Evolutionary conservation across 805 yeast genomes (phyloP).

Genomic region (Teunomyces lycoperdinae): DNA sequence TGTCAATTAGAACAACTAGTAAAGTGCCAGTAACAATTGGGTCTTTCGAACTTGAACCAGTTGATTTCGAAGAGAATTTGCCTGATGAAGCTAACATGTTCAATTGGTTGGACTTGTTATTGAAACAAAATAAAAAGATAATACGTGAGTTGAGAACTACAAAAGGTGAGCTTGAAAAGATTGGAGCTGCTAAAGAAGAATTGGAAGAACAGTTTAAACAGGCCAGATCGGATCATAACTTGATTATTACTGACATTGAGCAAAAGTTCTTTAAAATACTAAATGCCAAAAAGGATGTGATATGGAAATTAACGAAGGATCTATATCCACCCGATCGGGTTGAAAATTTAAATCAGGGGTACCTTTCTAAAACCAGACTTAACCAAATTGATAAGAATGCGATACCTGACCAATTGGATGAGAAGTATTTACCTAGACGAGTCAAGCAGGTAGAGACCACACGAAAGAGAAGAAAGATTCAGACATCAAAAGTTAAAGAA

Average conservation of each 20-base stretch:
- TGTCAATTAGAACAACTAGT: slow-evolving; percentile 18
- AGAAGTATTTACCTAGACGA: slow-evolving; percentile 12
- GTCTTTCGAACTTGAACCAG: slow-evolving; percentile 15
- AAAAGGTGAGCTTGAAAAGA: not conserved
- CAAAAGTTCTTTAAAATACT: slow-evolving; percentile 25
- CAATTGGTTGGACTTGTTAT: slow-evolving; percentile 24
- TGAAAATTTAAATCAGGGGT: slow-evolving; percentile 16
- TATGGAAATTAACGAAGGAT: slow-evolving; percentile 23
- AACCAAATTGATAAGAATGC: slow-evolving; percentile 15
- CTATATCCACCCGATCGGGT: slow-evolving; percentile 6
- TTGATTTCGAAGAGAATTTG: slow-evolving; percentile 13
- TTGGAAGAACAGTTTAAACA: slow-evolving; percentile 11
- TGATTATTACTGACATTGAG: slow-evolving; percentile 23
- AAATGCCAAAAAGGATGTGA: slow-evolving; percentile 29
- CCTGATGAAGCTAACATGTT: slow-evolving; percentile 19
- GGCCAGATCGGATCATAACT: slow-evolving; percentile 14
- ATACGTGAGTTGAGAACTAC: slow-evolving; percentile 1
- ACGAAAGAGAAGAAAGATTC: slow-evolving; percentile 9
- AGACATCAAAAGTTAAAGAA: slow-evolving; percentile 9
- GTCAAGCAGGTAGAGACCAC: slow-evolving; percentile 11
- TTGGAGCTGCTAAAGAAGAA: slow-evolving; percentile 6
- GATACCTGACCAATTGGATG: slow-evolving; percentile 19
- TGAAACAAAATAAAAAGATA: slow-evolving; percentile 12
- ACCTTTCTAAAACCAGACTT: slow-evolving; percentile 11
- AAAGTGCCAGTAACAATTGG: slow-evolving; percentile 27